Evolutionary conservation across 2,329 filamentous ascomycete species (phyloP).

Genomic region (Neopestalotiopsis rosae): DNA sequence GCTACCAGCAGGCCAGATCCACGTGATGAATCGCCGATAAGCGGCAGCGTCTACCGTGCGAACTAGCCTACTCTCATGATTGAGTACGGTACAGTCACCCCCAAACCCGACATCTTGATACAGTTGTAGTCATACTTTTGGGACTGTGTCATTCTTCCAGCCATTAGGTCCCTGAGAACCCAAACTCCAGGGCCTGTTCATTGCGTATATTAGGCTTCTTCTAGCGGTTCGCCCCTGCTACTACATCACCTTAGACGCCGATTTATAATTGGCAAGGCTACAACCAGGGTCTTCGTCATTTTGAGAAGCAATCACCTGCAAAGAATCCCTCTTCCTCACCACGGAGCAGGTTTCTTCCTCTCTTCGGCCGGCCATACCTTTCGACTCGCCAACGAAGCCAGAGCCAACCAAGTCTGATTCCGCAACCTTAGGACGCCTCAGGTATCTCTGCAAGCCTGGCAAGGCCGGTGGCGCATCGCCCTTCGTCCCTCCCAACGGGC

Average conservation of each 20-base stretch:
- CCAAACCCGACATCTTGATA: not conserved
- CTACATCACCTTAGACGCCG: not conserved
- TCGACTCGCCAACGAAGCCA: not conserved
- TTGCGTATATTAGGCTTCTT: not conserved
- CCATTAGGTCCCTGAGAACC: not conserved
- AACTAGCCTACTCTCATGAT: not conserved
- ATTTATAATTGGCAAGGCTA: conserved; percentile 3
- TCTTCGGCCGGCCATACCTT: not conserved
- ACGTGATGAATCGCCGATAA: conserved; percentile 8
- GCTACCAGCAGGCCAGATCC: not conserved
- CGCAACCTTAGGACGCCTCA: not conserved
- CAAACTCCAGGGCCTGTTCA: not conserved
- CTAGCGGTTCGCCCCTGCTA: conserved; percentile 11
- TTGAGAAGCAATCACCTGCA: not conserved
- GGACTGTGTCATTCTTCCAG: not conserved
- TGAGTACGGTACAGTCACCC: not conserved
- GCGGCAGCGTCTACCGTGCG: not conserved
- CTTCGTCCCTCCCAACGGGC: conserved; percentile 14
- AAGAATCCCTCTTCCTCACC: not conserved
- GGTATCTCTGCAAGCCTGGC: not conserved
- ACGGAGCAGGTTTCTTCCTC: not conserved
- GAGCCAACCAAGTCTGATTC: not conserved
- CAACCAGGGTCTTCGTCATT: conserved; percentile 13
- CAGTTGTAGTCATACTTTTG: not conserved
- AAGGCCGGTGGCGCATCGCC: not conserved